Percentiles rank a stretch among this genome's conserved stretches.
Conservation (phyloP, 78 protist genomes). For the Dictyostelium firmibasis region DNA sequence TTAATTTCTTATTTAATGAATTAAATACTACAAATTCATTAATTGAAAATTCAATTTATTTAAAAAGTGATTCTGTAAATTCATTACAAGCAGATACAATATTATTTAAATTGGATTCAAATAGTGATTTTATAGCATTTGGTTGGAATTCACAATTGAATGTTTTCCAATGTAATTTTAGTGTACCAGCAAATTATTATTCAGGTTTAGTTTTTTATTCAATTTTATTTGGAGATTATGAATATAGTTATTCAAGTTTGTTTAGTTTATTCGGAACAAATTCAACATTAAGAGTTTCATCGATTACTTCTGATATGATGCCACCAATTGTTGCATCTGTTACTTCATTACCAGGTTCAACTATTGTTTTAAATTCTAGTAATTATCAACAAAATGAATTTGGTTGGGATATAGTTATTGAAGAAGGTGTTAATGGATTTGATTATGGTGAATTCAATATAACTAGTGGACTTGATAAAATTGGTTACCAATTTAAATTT, state of each 20-base stretch:
- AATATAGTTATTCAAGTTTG: background rate
- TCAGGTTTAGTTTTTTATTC: background rate
- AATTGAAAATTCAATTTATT: background rate
- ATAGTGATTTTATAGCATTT: background rate
- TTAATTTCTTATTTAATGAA: background rate
- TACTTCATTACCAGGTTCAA: background rate
- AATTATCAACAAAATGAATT: background rate
- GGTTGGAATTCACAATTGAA: background rate
- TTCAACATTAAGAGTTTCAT: background rate
- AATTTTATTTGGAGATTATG: background rate
- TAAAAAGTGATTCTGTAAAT: background rate
- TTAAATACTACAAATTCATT: background rate
- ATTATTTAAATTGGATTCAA: background rate
- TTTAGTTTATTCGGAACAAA: background rate
- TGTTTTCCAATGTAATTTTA: background rate
- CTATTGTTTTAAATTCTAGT: background rate
- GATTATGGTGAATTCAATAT: background rate
- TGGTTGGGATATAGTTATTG: background rate
- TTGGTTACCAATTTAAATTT: background rate
- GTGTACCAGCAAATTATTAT: background rate
- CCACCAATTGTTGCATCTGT: background rate
- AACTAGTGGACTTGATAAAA: background rate
- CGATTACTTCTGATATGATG: background rate
- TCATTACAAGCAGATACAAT: background rate
- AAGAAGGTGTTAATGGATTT: background rate